Conservation (phyloP, 2,329 filamentous ascomycete species). For the Rhynchosporium secalis region DNA sequence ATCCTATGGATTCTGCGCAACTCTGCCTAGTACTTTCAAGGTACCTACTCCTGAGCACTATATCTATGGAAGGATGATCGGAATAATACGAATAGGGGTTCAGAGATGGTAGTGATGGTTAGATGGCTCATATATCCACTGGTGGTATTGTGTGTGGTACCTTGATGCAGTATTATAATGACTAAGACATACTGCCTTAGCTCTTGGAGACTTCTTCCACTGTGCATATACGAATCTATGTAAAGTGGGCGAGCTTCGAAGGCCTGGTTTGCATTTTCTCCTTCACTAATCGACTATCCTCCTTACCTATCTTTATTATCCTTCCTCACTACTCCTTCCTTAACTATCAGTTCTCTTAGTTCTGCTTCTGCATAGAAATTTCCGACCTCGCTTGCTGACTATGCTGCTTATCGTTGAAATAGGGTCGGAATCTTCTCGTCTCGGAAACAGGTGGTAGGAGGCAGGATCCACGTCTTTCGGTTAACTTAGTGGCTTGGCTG, state of each 20-base stretch:
- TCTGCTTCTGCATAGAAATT: background rate
- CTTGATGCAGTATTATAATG: background rate
- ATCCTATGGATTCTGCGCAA: conserved; percentile 3
- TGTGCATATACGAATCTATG: background rate
- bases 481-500: too few relatives aligned
- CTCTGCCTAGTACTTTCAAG: background rate
- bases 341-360: too few relatives aligned
- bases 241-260: background rate
- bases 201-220: background rate
- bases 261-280: background rate
- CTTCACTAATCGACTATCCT: too few relatives aligned
- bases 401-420: background rate
- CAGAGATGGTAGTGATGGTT: too few relatives aligned
- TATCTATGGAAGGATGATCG: conserved; percentile 1
- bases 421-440: background rate
- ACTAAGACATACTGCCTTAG: background rate
- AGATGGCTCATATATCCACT: too few relatives aligned
- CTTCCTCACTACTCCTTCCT: background rate
- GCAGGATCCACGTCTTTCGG: too few relatives aligned
- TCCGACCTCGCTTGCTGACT: background rate
- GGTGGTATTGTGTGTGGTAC: background rate
- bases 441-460: background rate
- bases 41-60: background rate
- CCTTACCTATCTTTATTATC: too few relatives aligned
- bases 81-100: background rate